Evolutionary conservation across 371 early-diverging fungal species (phyloP).

Genomic region (Batrachochytrium dendrobatidis): DNA sequence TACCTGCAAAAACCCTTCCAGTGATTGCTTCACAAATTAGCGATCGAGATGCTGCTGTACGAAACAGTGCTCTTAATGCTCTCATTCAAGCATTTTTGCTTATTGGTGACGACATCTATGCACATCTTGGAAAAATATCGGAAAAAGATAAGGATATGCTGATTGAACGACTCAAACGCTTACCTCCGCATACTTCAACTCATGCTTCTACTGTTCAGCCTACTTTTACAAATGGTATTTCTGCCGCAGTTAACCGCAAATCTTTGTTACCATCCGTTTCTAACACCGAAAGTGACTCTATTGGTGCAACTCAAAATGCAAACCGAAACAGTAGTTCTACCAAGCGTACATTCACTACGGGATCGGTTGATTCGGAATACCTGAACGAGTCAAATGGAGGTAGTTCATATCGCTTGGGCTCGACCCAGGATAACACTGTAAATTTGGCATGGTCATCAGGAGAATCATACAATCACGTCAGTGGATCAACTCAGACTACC

Average conservation of each 20-base stretch:
- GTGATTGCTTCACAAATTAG: slow-evolving; percentile 65
- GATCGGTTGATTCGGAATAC: not conserved
- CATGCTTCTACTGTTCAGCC: no score
- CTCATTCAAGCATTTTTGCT: slow-evolving; percentile 66
- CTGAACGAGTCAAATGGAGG: no score
- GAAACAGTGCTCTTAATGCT: slow-evolving; percentile 66
- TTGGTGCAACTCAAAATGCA: not conserved
- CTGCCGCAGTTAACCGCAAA: no score
- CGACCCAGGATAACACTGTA: not conserved
- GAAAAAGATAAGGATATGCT: slow-evolving; percentile 75
- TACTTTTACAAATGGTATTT: no score
- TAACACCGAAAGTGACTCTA: not conserved
- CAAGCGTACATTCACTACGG: no score
- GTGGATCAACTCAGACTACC: no score
- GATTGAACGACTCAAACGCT: slow-evolving; percentile 66
- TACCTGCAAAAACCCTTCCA: slow-evolving; percentile 61
- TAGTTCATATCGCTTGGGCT: not conserved
- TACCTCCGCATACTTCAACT: slow-evolving; percentile 16
- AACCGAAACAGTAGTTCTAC: not conserved
- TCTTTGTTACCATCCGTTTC: not conserved
- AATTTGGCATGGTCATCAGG: not conserved
- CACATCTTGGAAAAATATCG: slow-evolving; percentile 59
- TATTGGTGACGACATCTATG: slow-evolving; percentile 65
- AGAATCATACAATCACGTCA: not conserved
- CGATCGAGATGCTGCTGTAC: slow-evolving; percentile 74